Evolutionary conservation across 2,329 filamentous ascomycete species (phyloP), one percentile per base, ranked within the genome.

Genomic region (Ophiostoma tasmaniense): DNA sequence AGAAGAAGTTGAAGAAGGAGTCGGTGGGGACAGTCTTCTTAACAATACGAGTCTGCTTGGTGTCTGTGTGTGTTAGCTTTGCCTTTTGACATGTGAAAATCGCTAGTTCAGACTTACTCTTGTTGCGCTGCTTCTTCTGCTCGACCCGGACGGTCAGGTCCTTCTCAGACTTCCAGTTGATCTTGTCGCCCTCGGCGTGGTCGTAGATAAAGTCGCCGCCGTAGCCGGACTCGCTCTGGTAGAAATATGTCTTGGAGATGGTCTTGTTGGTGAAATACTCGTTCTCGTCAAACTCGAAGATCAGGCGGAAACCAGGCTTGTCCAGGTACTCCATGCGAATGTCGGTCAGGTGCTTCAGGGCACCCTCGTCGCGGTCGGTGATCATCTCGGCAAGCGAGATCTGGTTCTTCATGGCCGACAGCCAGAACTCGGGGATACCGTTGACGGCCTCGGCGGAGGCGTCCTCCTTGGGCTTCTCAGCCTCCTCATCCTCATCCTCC

Each of bases 351-450:
- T 90, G 85, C 83, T 96, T 96, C 70, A 99, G 89, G 67, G 93
- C 95, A 74, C 87, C 89, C 86, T 99, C 95, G 78, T 99, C 95
- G 73, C 93, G 91, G 76, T 98, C 95, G 76, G 95, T 99, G 79
- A 99, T 97, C 88, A 97, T 97, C 82, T 99, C 96, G 69, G 94
- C 92, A 69, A 99, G 89, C 37, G 93, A 96, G 76, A 95, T 88
- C 80, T 97, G 94, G 85, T 99, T 99, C 87, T 99, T 99, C 94
- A 99, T 98, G 75, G 96, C 94, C 71, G 94, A 97, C 66, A 99
- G 86, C 95, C 95, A 99, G 86, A 99, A 99, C 82, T 99, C 95
- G 72, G 95, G 95, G 72, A 99, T 97, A 80, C 95, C 95, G 76
- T 88, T 84, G 73, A 90, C 81, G 69, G 83, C 79, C 72, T 83